Evolutionary conservation across 2,329 filamentous ascomycete species (phyloP), one percentile per base, ranked within the genome.

Genomic region (Penicillium frequentans): DNA sequence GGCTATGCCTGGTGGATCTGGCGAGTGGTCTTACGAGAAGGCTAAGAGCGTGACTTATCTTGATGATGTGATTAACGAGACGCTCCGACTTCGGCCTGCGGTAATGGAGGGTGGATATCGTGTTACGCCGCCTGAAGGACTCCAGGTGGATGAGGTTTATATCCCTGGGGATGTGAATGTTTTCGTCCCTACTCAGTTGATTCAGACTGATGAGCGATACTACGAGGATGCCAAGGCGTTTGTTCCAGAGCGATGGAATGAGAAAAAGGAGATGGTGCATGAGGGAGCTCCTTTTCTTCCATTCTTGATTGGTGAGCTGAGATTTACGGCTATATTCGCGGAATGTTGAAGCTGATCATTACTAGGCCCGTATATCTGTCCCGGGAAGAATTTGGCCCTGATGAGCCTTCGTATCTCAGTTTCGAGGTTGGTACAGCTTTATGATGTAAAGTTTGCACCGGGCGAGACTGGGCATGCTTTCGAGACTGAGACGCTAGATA

Each of bases 1-100:
- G 11, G 60, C 60, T 14, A 68, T 52, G n/a, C 35, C 35, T 16
- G 10, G 10, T 13, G 49, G 49, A n/a, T 21, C 37, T 19, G 8
- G 31, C 8, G 49, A 52, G 49, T 42, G 35, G 37, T 43, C 37
- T 7, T 31, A 52, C 14, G 33, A 43, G 11, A 43, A 42, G 10
- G 23, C 24, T 13, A 52, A 52, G 27, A 29, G 29, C 11, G 23
- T 50, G 2, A 29, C 21, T 14, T 52, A 33, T 23, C 33, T 52
- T 11, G 49, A 52, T 2, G 49, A 42, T 29, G 13, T 52, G 4
- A 52, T 52, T 10, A 39, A 43, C 13, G 49, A 52, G 37, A 44
- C 49, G 3, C 49, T 52, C 29, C 35, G 49, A 26, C 19, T 52
- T 5, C 21, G 37, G 26, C 49, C 49, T 13, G 23, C 37, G 1